Evolutionary conservation across 257 asterid species (phyloP), one percentile per base, ranked within the genome.

Genomic region (Mitragyna speciosa): DNA sequence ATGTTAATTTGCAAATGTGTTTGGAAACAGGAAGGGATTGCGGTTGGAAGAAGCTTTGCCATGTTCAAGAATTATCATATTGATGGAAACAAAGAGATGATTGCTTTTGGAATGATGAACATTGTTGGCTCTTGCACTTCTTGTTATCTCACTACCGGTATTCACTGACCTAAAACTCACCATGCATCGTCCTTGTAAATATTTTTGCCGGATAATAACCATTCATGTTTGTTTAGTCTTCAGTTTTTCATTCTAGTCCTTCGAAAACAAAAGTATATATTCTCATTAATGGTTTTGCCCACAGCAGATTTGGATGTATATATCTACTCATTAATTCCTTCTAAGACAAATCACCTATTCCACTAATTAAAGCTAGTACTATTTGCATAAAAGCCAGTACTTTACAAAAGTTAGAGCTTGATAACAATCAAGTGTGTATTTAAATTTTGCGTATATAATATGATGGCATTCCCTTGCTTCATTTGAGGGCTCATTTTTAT

Each of bases 11-110:
- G 28, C 54, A 11, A 14, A 20, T 75, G 68, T 67, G 12, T 28
- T 52, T 76, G 47, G 45, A 12, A 43, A 80, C 89, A 96, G 99
- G 99, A 96, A 90, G 99, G 99, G 26, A 90, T 96, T 79, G 98
- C 98, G 11, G 99, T 94, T 36, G 99, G 98, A 0, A 87, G 98
- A 86, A 96, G 98, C 84, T 96, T 96, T 83, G 93, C 99, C 8
- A 92, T 91, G 97, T 90, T 87, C 87, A 96, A 94, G 87, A 90
- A 92, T 72, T 96, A 96, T 91, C 84, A 96, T 75, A 91, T 96
- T 71, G 99, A 96, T 79, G 99, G 99, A 16, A 96, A 96, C 88
- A 96, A 94, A 84, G 99, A 96, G 79, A 96, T 96, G 99, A 90
- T 96, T 20, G 99, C 99, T 72, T 80, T 96, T 64, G 98, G 99